Evolutionary conservation across 805 yeast genomes (phyloP).

Genomic region (Priceomyces medius): DNA sequence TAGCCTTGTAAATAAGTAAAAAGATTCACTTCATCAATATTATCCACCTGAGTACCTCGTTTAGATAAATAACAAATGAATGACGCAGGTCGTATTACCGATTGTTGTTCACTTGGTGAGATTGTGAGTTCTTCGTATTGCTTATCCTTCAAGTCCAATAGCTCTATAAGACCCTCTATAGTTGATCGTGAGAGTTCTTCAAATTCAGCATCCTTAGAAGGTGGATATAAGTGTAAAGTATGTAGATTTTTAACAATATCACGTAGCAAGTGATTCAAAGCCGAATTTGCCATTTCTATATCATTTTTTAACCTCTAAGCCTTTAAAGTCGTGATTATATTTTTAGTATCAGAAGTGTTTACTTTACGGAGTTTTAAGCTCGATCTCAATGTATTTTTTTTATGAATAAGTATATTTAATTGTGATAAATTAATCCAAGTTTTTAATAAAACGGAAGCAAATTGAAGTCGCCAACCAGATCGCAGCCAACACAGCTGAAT

Average conservation of each 20-base stretch:
- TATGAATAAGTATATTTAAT: no score
- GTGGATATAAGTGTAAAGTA: slow-evolving; percentile 11
- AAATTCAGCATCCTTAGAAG: slow-evolving; percentile 9
- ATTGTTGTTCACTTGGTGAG: slow-evolving; percentile 2
- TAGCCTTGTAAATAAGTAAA: slow-evolving; percentile 4
- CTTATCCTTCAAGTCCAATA: slow-evolving; percentile 17
- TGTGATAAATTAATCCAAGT: no score
- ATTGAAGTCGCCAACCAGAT: no score
- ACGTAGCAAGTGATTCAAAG: slow-evolving; percentile 16
- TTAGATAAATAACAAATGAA: slow-evolving; percentile 10
- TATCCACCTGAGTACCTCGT: neutral
- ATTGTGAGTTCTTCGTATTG: slow-evolving; percentile 10
- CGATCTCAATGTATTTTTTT: no score
- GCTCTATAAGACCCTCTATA: slow-evolving; percentile 12
- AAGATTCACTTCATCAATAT: slow-evolving; percentile 5
- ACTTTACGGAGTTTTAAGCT: no score
- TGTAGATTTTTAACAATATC: slow-evolving; percentile 18
- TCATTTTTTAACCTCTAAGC: neutral
- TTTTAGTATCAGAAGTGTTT: neutral
- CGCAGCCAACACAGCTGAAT: no score
- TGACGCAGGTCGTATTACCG: slow-evolving; percentile 8
- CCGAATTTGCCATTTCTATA: slow-evolving; percentile 3
- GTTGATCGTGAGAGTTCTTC: slow-evolving; percentile 14
- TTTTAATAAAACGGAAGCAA: no score
- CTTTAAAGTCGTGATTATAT: neutral